Evolutionary conservation across 257 asterid genomes (phyloP).

Genomic region (Nicotiana knightiana): DNA sequence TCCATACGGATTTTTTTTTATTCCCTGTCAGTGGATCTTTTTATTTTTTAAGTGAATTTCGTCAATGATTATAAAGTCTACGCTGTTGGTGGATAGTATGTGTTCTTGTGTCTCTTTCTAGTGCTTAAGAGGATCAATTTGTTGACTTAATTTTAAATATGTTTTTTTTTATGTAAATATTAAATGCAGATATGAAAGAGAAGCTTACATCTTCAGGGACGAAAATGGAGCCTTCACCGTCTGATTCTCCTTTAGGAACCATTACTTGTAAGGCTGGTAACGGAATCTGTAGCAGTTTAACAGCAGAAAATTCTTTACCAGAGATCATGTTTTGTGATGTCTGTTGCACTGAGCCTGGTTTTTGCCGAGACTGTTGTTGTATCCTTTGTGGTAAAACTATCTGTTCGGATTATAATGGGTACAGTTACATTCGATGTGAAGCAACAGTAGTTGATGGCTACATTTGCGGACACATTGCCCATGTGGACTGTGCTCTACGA

Average conservation of each 20-base stretch:
- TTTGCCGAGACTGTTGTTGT: constrained; percentile 81
- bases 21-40: neutral
- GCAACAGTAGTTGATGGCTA: constrained; percentile 32
- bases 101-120: neutral
- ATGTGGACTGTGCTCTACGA: constrained; percentile 68
- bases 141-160: neutral
- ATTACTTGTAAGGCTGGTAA: constrained; percentile 59
- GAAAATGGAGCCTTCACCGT: neutral
- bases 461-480: constrained; percentile 74
- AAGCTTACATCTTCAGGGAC: constrained; percentile 8
- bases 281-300: constrained; percentile 49
- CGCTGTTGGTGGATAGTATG: neutral
- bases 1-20: neutral
- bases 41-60: neutral
- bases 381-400: constrained; percentile 58
- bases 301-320: constrained; percentile 20
- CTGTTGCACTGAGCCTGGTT: constrained; percentile 64
- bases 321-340: constrained; percentile 49
- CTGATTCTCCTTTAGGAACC: constrained; percentile 18
- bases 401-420: constrained; percentile 24
- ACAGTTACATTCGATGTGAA: constrained; percentile 52
- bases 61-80: neutral
- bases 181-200: neutral
- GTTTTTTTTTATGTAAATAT: neutral
- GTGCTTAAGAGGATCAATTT: neutral